Percentiles rank a stretch among this genome's conserved stretches.
phyloP scores from a whole-genome alignment of 768 basidiomycete genomes.

The Cyclocybe cylindracea region DNA sequence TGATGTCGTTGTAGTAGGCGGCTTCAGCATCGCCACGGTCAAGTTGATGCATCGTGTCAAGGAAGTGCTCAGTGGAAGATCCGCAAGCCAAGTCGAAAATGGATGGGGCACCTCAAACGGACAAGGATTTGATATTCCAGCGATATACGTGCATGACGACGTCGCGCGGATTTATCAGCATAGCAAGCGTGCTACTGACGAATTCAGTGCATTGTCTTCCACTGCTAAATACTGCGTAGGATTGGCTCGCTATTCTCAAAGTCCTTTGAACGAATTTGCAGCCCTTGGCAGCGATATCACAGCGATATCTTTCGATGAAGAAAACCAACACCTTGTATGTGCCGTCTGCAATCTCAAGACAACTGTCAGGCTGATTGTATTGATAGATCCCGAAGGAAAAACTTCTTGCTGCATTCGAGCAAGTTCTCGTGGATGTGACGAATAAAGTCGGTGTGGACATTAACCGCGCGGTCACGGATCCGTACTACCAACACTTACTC shows the following conservation, averaged over 20 bases:
- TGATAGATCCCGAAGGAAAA: slow-evolving; percentile 86
- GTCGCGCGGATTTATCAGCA: slow-evolving; percentile 94
- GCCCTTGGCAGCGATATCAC: slow-evolving; percentile 85
- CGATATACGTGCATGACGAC: slow-evolving; percentile 87
- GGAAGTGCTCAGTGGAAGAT: slow-evolving; percentile 39
- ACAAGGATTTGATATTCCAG: slow-evolving; percentile 60
- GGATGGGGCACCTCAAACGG: slow-evolving; percentile 34
- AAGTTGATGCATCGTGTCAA: slow-evolving; percentile 69
- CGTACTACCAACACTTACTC: slow-evolving; percentile 86
- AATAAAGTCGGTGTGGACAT: slow-evolving; percentile 96
- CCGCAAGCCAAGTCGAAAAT: slow-evolving; percentile 26
- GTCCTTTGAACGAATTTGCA: slow-evolving; percentile 91
- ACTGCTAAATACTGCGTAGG: slow-evolving; percentile 93
- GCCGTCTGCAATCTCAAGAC: slow-evolving; percentile 1
- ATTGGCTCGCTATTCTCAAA: slow-evolving; percentile 90
- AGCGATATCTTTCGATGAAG: slow-evolving; percentile 81
- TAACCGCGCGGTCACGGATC: slow-evolving; percentile 86
- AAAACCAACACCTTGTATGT: slow-evolving; percentile 83
- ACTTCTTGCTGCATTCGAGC: slow-evolving; percentile 77
- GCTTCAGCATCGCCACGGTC: slow-evolving; percentile 81
- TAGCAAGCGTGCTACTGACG: slow-evolving; percentile 79
- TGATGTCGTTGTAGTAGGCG: slow-evolving; percentile 86
- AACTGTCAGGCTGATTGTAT: neutral
- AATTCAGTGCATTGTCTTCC: slow-evolving; percentile 76
- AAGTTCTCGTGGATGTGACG: slow-evolving; percentile 84